Evolutionary conservation across 2,329 filamentous ascomycete genomes (phyloP).

Genomic region (Arthroderma uncinatum): DNA sequence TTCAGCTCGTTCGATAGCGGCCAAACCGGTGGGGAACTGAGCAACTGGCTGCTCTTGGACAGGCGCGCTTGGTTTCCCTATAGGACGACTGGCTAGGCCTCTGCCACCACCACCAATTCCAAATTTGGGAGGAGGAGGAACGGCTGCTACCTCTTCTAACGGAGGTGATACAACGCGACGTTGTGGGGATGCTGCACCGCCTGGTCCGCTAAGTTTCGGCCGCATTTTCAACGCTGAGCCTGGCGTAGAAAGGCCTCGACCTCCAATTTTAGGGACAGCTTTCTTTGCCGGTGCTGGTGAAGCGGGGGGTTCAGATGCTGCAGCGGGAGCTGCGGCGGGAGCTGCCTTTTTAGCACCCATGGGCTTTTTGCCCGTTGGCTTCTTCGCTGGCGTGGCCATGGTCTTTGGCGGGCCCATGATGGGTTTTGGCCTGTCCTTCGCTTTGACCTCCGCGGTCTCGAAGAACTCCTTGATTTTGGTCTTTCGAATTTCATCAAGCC

Average conservation of each 20-base stretch:
- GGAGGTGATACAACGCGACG: constrained; percentile 37
- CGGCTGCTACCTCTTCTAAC: constrained; percentile 30
- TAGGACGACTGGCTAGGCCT: constrained; percentile 73
- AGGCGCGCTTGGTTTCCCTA: constrained; percentile 55
- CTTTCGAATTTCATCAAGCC: constrained; percentile 89
- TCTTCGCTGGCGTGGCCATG: constrained; percentile 39
- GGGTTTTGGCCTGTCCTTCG: constrained; percentile 85
- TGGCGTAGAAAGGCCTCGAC: constrained; percentile 33
- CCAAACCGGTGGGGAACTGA: constrained; percentile 51
- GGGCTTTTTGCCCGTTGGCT: constrained; percentile 42
- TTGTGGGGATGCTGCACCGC: constrained; percentile 30
- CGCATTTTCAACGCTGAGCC: constrained; percentile 33
- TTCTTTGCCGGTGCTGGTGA: constrained; percentile 39
- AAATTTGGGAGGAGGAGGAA: constrained; percentile 47
- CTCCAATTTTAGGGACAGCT: constrained; percentile 39
- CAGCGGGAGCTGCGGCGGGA: constrained; percentile 38
- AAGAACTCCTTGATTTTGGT: constrained; percentile 90
- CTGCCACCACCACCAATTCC: constrained; percentile 49
- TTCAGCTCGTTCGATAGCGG: constrained; percentile 77
- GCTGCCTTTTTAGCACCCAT: constrained; percentile 42
- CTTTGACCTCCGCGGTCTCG: constrained; percentile 70
- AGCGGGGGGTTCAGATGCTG: constrained; percentile 43
- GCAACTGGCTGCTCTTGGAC: constrained; percentile 39
- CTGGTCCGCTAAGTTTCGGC: constrained; percentile 35
- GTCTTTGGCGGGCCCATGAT: constrained; percentile 49